phyloP scores from a whole-genome alignment of 2,329 filamentous ascomycete species.

The Fusarium domesticum region DNA sequence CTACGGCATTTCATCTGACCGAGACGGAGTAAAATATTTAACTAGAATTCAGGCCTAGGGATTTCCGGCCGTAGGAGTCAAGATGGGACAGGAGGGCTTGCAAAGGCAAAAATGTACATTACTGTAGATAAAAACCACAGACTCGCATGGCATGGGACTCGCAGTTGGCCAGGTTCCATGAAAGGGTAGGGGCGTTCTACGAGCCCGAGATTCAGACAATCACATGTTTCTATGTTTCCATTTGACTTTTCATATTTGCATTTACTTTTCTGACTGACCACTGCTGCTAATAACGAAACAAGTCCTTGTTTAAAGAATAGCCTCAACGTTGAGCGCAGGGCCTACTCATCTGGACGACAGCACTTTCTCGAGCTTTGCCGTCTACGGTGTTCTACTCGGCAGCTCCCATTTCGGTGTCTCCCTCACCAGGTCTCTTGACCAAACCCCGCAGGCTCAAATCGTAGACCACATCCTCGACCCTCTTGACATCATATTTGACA shows the following conservation, averaged over 20 bases:
- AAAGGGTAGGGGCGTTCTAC: constrained; percentile 2
- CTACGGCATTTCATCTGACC: background rate
- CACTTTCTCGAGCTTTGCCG: background rate
- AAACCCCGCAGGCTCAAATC: constrained; percentile 86
- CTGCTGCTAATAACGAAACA: too few species aligned
- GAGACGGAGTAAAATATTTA: constrained; percentile 7
- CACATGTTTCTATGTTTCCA: constrained; percentile 8
- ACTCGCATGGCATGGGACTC: constrained; percentile 7
- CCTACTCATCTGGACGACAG: background rate
- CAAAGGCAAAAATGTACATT: constrained; percentile 20
- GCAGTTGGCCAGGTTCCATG: constrained; percentile 2
- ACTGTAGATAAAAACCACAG: constrained; percentile 21
- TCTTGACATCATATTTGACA: constrained; percentile 97
- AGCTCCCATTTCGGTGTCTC: constrained; percentile 40
- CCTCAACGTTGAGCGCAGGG: background rate
- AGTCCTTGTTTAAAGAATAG: background rate
- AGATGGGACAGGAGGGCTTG: constrained; percentile 7
- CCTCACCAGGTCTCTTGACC: constrained; percentile 51
- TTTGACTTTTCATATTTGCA: too few species aligned
- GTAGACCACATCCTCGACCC: constrained; percentile 97
- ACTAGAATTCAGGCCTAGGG: background rate
- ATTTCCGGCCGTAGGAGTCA: constrained; percentile 9
- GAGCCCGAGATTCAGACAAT: constrained; percentile 5
- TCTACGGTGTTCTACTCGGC: constrained; percentile 20
- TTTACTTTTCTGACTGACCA: too few species aligned